Evolutionary conservation across 2,329 filamentous ascomycete genomes (phyloP), one percentile per base, ranked within the genome.

Genomic region (Drechslerella dactyloides): DNA sequence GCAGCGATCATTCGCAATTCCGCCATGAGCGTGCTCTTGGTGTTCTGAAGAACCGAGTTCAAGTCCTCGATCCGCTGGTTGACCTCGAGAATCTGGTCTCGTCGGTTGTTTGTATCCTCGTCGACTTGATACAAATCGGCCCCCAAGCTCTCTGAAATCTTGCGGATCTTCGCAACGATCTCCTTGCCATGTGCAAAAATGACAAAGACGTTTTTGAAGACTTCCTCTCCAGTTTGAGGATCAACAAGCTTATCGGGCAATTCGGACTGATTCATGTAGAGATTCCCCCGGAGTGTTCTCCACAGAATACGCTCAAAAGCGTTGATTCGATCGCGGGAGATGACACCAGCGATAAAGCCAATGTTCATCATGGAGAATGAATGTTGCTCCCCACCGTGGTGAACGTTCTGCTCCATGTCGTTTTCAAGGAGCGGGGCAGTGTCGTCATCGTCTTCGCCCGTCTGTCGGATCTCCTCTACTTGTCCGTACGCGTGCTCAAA

Each of bases 181-280:
- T 97, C 93, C 81, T 96, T 96, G 79, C 94, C 94, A 78, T 99
- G 94, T 11, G 94, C 94, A 77, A 99, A 99, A 80, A 99, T 99
- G 78, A 99, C 93, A 78, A 99, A 99, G 63, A 99, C 94, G 77
- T 97, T 99, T 87, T 99, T 99, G 83, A 90, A 87, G 76, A 96
- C 85, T 74, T 90, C 85, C 81, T 97, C 93, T 79, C 97, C 97
- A 82, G 87, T 96, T 78, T 89, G 85, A 15, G 94, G 93, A 80
- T 99, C 91, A 79, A 96, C 85, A 76, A 99, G 89, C 40, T 91
- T 87, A 80, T 99, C 93, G 6, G 92, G 89, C 74, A 99, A 99
- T 84, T 99, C 94, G 44, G 93, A 93, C 83, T 99, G 96, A 82
- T 99, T 99, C 94, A 99, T 99, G 85, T 97, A 99, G 74, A 99